Conservation (phyloP, 495 filamentous ascomycete genomes). For the Lophiostoma macrostomum region DNA sequence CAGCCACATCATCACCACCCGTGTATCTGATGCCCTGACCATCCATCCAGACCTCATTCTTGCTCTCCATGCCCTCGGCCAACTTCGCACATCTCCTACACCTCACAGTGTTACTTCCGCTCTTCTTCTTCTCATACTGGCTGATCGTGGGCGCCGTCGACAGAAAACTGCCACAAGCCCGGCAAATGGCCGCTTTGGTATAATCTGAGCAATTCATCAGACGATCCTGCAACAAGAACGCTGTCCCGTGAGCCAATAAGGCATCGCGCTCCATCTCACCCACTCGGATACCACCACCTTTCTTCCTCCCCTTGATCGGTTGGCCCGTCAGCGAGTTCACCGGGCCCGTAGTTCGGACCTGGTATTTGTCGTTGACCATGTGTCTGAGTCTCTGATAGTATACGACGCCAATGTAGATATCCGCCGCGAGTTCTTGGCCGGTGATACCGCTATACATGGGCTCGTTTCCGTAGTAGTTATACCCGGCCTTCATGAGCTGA, state of each 20-base stretch:
- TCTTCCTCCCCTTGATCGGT: conserved; percentile 92
- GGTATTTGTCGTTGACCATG: conserved; percentile 99
- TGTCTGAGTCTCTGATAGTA: conserved; percentile 97
- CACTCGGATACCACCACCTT: conserved; percentile 96
- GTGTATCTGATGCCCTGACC: conserved; percentile 74
- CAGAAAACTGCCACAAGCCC: conserved; percentile 81
- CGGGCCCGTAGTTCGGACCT: conserved; percentile 92
- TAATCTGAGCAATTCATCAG: conserved; percentile 96
- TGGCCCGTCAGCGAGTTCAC: conserved; percentile 87
- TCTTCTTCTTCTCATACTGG: conserved; percentile 41
- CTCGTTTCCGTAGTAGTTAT: conserved; percentile 98
- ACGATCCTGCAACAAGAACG: conserved; percentile 91
- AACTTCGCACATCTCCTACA: conserved; percentile 78
- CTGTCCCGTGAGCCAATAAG: conserved; percentile 87
- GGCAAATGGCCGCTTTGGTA: conserved; percentile 81
- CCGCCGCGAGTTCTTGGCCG: conserved; percentile 85
- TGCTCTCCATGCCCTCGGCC: conserved; percentile 51
- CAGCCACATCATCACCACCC: conserved; percentile 83
- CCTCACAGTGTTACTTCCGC: conserved; percentile 66
- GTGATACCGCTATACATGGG: conserved; percentile 97
- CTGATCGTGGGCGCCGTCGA: conserved; percentile 75
- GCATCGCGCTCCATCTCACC: conserved; percentile 99
- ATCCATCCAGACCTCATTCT: conserved; percentile 86
- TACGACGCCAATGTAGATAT: conserved; percentile 94
- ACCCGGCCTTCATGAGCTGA: conserved; percentile 88